Base-by-base conservation (phyloP, 768 basidiomycete genomes). In the Baorangia bicolor region DNA sequence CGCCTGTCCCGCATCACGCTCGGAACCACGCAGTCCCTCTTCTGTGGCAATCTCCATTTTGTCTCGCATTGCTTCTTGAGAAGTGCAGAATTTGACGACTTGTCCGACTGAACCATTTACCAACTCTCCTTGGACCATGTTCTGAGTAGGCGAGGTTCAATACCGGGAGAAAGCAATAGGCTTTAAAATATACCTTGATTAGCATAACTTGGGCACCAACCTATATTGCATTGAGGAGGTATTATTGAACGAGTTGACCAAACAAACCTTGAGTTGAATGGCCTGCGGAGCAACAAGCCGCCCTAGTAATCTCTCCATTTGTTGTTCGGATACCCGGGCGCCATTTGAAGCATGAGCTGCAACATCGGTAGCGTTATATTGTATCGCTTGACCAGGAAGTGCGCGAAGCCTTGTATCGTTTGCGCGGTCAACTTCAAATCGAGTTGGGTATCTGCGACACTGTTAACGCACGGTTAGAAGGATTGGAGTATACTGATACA, bases 141-240 rank as follows among this genome's bases (percentile, higher is more conserved):
- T 90, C 87, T 90, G 59, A 23, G 42, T 8, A 20, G 13, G 14
- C 25, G 46, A 45, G 30, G 14, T 43, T 59, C 23, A 55, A 31
- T 49, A 6, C 18, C 12, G 34, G 12, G 25, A 35, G 31, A 58
- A 35, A 33, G 18, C 5, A 9, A 37, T n/a, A n/a, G 3, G 34
- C 10, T 43, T 31, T 7, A 25, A 38, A n/a, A 44, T 44, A 9
- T 55, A 84, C 87, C 77, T 88, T 88, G 60, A 88, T 78, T 3
- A 90, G 68, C 90, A 92, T 92, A 5, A 96, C 94, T 67, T 96
- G 94, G 4, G 92, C 90, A 13, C 87, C 87, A 49, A 87, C 75
- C 82, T 92, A 50, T 40, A 28, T 40, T 39, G 44, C n/a, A 33
- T 56, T 63, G 43, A 54, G 46, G 30, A 48, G 23, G 45, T 27